Base-by-base conservation (phyloP, 2,329 filamentous ascomycete genomes). In the Aspergillus hortae region DNA sequence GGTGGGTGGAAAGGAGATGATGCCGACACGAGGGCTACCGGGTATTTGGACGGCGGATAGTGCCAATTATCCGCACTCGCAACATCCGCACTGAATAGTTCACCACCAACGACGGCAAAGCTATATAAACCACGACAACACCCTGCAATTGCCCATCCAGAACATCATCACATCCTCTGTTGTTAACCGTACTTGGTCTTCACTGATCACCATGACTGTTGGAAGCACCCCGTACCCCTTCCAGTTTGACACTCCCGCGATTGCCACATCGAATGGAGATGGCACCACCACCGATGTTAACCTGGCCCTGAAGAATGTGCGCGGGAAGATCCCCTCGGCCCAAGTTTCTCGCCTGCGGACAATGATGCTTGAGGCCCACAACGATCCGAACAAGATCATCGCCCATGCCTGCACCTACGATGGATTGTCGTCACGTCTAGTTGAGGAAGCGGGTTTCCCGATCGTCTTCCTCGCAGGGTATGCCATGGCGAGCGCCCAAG, bases 371-470 rank as follows among this genome's bases (percentile, higher is more conserved):
- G 73, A 77, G 49, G 69, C 74, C 1, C 65, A 71, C 35, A 52
- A 60, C 1, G 72, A 77, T 47, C 68, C 73, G 1, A 62, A 62
- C 4, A 78, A 77, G 53, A 77, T 78, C 41, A 47, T 78, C 4
- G 75, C 76, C 1, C 70, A 73, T 40, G 63, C 64, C 23, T 77
- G 74, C 54, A 69, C 65, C 43, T 77, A 78, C 42, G 75, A 78
- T 35, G 74, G 67, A 0, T 61, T 78, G 0, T 72, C 68, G 17
- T 75, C 76, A 2, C 69, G 74, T 0, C 62, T 79, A 0, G 68
- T 72, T 6, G 72, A 77, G 49, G 73, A 78, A 55, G 72, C 75
- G 1, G 75, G 75, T 0, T 78, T 77, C 45, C 76, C 75, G 0
- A 62, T 77, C 42, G 55, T 77, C 11, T 78, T 78, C 48, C 61